A percentile compares a stretch with the other conserved stretches of the same genome.
phyloP scores from a whole-genome alignment of 2,329 filamentous ascomycete genomes.

The Ustulina deusta region DNA sequence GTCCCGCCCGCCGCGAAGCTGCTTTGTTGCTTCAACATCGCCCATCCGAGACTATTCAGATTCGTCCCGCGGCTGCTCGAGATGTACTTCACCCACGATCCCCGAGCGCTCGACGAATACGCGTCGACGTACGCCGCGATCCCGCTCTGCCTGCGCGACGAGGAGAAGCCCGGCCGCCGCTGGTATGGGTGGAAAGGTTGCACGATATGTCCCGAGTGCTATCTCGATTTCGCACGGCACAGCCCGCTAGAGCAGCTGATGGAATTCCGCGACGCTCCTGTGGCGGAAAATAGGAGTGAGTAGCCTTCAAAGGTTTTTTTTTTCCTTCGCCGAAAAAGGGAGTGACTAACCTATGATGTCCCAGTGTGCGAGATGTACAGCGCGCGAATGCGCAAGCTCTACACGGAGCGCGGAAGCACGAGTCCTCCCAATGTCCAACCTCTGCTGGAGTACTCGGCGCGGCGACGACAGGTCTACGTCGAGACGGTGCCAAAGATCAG shows the following conservation, averaged over 20 bases:
- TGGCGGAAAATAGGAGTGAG: conserved; percentile 36
- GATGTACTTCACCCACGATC: conserved; percentile 48
- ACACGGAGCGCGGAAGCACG: conserved; percentile 31
- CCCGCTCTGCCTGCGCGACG: conserved; percentile 46
- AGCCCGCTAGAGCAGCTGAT: conserved; percentile 49
- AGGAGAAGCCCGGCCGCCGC: conserved; percentile 38
- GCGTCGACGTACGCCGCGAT: conserved; percentile 50
- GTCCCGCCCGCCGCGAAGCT: conserved; percentile 38
- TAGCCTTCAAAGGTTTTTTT: background rate
- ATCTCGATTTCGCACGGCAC: conserved; percentile 51
- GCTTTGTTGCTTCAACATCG: conserved; percentile 53
- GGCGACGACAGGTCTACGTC: conserved; percentile 48
- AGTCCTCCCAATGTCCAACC: background rate
- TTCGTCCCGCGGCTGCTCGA: conserved; percentile 47
- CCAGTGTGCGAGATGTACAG: conserved; percentile 55
- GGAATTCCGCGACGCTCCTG: conserved; percentile 43
- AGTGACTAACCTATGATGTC: background rate
- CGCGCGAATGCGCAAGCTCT: conserved; percentile 53
- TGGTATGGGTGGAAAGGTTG: conserved; percentile 56
- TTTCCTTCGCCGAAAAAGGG: background rate
- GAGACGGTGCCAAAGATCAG: conserved; percentile 50
- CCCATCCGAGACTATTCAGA: conserved; percentile 46
- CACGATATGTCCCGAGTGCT: conserved; percentile 55
- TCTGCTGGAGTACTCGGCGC: conserved; percentile 1
- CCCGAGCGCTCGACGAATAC: conserved; percentile 46